Percentiles rank a stretch among this genome's conserved stretches.
Conservation (phyloP, 225 moss, liverwort and hornwort species). For the Bryoerythrophyllum caledonicum region DNA sequence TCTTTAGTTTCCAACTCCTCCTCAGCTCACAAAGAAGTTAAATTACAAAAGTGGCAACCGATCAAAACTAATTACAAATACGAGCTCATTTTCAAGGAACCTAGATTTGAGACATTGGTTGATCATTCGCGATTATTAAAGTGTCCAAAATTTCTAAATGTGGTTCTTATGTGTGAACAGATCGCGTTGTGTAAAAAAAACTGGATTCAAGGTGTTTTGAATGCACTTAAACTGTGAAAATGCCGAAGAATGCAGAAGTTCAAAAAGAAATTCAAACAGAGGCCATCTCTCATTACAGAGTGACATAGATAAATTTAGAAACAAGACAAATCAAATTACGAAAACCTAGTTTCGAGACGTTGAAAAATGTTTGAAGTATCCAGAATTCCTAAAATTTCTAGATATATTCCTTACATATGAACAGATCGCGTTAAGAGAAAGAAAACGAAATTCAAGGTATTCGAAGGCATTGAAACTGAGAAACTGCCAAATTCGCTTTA, state of each 20-base stretch:
- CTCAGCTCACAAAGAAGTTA: neutral
- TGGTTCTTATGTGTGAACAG: no score
- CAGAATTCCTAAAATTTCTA: neutral
- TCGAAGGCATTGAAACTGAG: neutral
- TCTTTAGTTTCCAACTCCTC: neutral
- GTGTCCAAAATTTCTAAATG: no score
- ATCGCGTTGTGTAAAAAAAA: no score
- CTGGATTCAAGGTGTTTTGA: no score
- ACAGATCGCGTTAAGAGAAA: neutral
- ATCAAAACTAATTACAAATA: no score
- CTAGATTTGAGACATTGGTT: no score
- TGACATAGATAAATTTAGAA: neutral
- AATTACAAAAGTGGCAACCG: no score
- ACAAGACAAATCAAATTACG: neutral
- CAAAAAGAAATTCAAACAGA: no score
- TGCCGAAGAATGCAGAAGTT: no score
- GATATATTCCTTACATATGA: neutral
- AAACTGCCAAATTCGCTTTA: conserved; percentile 27
- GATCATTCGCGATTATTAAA: no score
- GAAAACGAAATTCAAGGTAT: neutral
- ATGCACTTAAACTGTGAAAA: no score
- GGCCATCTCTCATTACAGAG: neutral
- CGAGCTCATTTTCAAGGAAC: no score
- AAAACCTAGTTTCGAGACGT: neutral
- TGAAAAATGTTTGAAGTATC: neutral